Base-by-base conservation (phyloP, 2,329 filamentous ascomycete species). In the Talaromyces sp. region DNA sequence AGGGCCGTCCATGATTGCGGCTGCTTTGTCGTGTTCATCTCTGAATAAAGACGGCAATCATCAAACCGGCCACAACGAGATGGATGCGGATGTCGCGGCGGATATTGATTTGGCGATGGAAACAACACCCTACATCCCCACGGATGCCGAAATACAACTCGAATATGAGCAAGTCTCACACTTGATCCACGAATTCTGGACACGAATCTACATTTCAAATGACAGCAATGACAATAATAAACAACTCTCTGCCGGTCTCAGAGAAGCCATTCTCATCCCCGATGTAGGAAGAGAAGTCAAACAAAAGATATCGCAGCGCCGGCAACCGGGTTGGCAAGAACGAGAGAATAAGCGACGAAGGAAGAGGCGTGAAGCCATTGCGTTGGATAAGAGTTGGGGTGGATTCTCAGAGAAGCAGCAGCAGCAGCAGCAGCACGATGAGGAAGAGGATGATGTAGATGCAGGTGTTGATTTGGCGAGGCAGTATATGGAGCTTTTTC, bases 401-500 rank as follows among this genome's bases (percentile, higher is more conserved):
- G 57, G 37, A 1, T 13, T 55, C 2, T 35, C 53, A 2, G 56
- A 58, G n/a, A 54, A 54, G 9, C 41, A 56, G 17, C 43, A 57
- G 33, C 55, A 58, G 17, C 43, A 57, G 33, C 55, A 58, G 25
- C 56, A 39, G 11, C 46, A 52, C 19, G 56, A 63, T 56, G 57
- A 59, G 28, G 62, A 62, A 21, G 70, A 71, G 48, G 63, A 66
- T 15, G 68, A 73, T 65, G 64, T 67, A n/a, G 63, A 71, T 57
- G 67, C 69, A 28, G 74, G 73, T 1, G 67, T 68, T 33, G 75
- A 77, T 69, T 62, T 76, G 59, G 74, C 74, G 21, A 73, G 73
- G 60, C 75, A 77, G 63, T 77, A 74, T 61, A 76, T 77, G 73
- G 75, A 77, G 65, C 71, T 76, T 51, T 69, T 77, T 59, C 68